These are phyloP conservation scores for Spizellomyces sp. DNA, from an alignment of 192 early-diverging fungal genomes.

Conservation along the genomic window DNA sequence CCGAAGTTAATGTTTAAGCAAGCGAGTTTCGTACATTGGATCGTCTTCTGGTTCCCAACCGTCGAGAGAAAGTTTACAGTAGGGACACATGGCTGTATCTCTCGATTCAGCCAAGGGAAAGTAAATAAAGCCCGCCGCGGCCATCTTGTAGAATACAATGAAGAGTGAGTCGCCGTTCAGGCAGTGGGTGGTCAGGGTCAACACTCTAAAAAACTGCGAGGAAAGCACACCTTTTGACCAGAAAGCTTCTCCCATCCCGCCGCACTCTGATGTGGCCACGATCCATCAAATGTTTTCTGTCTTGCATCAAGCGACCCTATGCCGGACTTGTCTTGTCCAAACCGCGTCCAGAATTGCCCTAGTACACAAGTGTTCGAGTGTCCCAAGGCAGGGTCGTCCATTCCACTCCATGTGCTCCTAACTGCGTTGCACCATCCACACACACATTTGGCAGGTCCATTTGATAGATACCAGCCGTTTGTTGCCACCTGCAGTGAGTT, in stretches of 20 bases:
- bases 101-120: conserved; percentile 8
- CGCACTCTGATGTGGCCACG: conserved; percentile 12
- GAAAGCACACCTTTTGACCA: conserved; percentile 1
- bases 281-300: conserved; percentile 13
- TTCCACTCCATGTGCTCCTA: neutral
- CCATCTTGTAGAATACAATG: conserved; percentile 16
- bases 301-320: neutral
- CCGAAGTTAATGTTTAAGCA: neutral
- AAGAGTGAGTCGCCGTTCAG: neutral
- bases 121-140: conserved; percentile 30
- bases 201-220: neutral
- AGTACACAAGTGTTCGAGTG: conserved; percentile 3
- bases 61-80: conserved; percentile 26
- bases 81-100: conserved; percentile 24
- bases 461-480: conserved; percentile 14
- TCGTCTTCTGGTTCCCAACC: conserved; percentile 34
- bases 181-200: neutral
- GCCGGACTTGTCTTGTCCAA: neutral
- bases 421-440: conserved; percentile 16
- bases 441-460: neutral
- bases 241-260: neutral
- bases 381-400: conserved; percentile 16
- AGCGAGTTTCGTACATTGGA: conserved; percentile 19
- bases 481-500: neutral
- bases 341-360: conserved; percentile 5